phyloP scores from a whole-genome alignment of 2,329 filamentous ascomycete species.

The Sporothrix dimorphospora region DNA sequence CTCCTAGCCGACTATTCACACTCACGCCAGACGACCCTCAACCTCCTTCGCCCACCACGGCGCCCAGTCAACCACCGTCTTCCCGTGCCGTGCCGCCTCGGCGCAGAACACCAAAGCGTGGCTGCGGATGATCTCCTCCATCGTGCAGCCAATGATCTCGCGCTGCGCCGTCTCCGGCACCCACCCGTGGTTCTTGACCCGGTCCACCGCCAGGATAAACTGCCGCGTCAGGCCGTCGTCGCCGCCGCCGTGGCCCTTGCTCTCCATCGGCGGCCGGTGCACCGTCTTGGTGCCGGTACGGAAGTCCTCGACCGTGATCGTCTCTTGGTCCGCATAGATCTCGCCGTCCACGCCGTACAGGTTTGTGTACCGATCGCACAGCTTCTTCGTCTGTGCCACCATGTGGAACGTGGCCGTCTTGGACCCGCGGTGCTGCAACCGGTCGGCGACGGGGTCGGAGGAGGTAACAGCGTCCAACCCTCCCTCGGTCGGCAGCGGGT shows the following conservation, averaged over 20 bases:
- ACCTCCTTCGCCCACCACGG: constrained; percentile 72
- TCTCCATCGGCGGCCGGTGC: constrained; percentile 63
- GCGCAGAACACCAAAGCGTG: constrained; percentile 94
- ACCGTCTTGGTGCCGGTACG: constrained; percentile 57
- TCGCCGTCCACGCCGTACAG: constrained; percentile 88
- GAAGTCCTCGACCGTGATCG: constrained; percentile 77
- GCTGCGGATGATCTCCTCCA: constrained; percentile 86
- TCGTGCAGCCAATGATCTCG: constrained; percentile 74
- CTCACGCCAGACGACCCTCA: constrained; percentile 30
- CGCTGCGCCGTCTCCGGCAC: constrained; percentile 71
- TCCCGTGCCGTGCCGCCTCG: constrained; percentile 75
- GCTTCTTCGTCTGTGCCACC: constrained; percentile 84
- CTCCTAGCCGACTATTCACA: neutral
- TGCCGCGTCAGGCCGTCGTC: constrained; percentile 79
- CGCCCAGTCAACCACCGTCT: constrained; percentile 73
- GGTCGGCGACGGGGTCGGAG: constrained; percentile 33
- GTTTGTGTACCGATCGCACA: constrained; percentile 82
- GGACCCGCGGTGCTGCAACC: constrained; percentile 56
- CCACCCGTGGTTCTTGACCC: constrained; percentile 72
- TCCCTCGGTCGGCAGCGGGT: constrained; percentile 46
- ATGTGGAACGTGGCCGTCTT: constrained; percentile 94
- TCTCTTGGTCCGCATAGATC: constrained; percentile 78
- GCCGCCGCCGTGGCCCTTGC: constrained; percentile 71
- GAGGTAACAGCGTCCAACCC: neutral
- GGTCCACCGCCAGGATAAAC: constrained; percentile 80